A percentile compares a stretch with the other conserved stretches of the same genome.
phyloP scores from a whole-genome alignment of 805 yeast genomes.

The Blastobotrys mokoenaii region DNA sequence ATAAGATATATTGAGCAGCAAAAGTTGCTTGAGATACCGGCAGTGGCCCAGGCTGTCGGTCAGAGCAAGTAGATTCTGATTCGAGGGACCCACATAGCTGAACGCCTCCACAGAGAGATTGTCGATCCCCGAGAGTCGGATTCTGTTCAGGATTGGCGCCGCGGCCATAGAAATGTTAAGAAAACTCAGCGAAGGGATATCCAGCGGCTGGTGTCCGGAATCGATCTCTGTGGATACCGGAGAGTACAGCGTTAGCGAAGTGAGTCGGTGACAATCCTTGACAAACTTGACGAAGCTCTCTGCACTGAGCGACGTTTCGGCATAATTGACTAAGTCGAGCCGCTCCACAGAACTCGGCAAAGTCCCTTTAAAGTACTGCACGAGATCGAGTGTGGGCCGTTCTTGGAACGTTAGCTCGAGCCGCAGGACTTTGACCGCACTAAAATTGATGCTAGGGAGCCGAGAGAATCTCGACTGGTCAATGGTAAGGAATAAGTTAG shows the following conservation, averaged over 20 bases:
- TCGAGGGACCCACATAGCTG: too few relatives aligned
- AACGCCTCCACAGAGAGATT: too few relatives aligned
- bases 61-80: too few relatives aligned
- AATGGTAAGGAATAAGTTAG: not conserved
- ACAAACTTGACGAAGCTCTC: not conserved
- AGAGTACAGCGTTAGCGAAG: not conserved
- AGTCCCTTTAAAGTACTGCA: not conserved
- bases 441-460: not conserved
- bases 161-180: too few relatives aligned
- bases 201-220: too few relatives aligned
- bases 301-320: not conserved
- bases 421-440: not conserved
- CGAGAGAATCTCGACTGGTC: not conserved
- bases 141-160: too few relatives aligned
- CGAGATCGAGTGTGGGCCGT: not conserved
- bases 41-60: too few relatives aligned
- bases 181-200: too few relatives aligned
- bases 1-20: too few relatives aligned
- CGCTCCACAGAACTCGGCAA: not conserved
- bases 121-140: too few relatives aligned
- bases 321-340: not conserved
- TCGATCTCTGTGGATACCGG: not conserved
- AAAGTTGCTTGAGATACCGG: too few relatives aligned
- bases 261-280: not conserved
- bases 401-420: not conserved